Evolutionary conservation across 2,329 filamentous ascomycete species (phyloP), one percentile per base, ranked within the genome.

Genomic region (Pseudogymnoascus sp.): DNA sequence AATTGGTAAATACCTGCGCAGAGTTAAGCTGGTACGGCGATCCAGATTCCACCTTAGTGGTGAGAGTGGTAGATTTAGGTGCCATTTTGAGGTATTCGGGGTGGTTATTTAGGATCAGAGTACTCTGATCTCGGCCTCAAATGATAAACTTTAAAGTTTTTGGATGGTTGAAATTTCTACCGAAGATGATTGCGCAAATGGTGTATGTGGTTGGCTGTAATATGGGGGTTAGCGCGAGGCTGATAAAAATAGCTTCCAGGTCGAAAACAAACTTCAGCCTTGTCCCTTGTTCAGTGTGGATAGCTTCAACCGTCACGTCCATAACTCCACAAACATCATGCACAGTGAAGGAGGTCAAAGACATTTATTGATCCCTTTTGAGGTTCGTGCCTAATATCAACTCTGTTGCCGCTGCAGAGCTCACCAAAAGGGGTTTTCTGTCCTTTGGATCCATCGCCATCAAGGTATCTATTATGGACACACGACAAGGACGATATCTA

Each of bases 21-120:
- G 64, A 61, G 66, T 69, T 69, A 28, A 74, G 69, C 64, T 74
- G 72, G 65, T 74, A 74, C 23, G 73, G 71, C 13, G 72, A 72
- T 65, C 72, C 73, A 65, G 65, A 73, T 60, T 71, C 68, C 65
- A 69, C 71, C 69, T 74, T 74, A 11, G 66, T 69, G 66, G 72
- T 75, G 64, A 74, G 65, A 14, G 69, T 62, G 23, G 69, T 71
- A 48, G 71, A 69, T 51, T 62, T 66, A 4, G 71, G 65, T 25
- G 73, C 67, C 73, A 74, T 75, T 60, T 43, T 62, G 19, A 61
- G 23, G 23, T 63, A 63, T 63, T 54, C 23, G 62, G 28, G 23
- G 39, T 63, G 39, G 41, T 28, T 63, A 48, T 16, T 31, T 39
- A 41, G 57, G 57, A 61, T 36, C 31, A 61, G 37, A 61, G 57